These are phyloP conservation scores for Ascochyta koolunga DNA, from an alignment of 2,329 filamentous ascomycete species.

Conservation along the genomic window DNA sequence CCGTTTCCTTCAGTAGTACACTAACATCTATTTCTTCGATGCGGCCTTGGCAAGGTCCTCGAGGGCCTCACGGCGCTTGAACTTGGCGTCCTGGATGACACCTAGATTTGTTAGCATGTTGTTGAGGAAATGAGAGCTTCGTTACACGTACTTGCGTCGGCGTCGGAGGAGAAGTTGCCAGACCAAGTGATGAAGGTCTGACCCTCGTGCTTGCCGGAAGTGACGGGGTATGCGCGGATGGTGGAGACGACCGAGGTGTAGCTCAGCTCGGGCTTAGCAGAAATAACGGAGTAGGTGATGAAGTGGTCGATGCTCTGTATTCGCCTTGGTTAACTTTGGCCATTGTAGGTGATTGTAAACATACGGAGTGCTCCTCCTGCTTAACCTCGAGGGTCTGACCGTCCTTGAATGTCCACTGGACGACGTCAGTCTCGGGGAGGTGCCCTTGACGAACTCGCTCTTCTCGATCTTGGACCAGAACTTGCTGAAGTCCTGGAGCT, in stretches of 20 bases:
- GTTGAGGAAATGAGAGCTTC: not conserved
- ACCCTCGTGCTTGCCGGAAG: slow-evolving; percentile 68
- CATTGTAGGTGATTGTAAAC: slow-evolving; percentile 25
- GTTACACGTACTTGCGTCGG: slow-evolving; percentile 66
- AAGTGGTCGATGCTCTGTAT: slow-evolving; percentile 71
- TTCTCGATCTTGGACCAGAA: slow-evolving; percentile 70
- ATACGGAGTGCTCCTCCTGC: slow-evolving; percentile 75
- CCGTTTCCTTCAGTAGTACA: not conserved
- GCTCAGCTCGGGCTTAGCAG: slow-evolving; percentile 66
- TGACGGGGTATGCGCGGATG: slow-evolving; percentile 68
- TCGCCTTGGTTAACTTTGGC: not conserved
- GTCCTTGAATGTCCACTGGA: slow-evolving; percentile 75
- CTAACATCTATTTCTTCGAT: slow-evolving; percentile 40
- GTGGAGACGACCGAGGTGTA: slow-evolving; percentile 73
- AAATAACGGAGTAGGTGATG: slow-evolving; percentile 76
- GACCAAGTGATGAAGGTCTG: slow-evolving; percentile 73
- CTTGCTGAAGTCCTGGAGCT: slow-evolving; percentile 70
- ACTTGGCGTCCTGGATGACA: slow-evolving; percentile 76
- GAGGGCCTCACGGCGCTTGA: slow-evolving; percentile 75
- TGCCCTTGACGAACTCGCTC: slow-evolving; percentile 68
- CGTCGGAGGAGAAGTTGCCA: slow-evolving; percentile 72
- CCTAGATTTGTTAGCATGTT: slow-evolving; percentile 49
- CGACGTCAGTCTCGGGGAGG: slow-evolving; percentile 69
- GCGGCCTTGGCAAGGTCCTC: slow-evolving; percentile 66
- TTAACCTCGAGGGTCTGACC: slow-evolving; percentile 72